These are phyloP conservation scores for Penicillium samsonianum DNA, from an alignment of 495 filamentous ascomycete species.

Conservation along the genomic window DNA sequence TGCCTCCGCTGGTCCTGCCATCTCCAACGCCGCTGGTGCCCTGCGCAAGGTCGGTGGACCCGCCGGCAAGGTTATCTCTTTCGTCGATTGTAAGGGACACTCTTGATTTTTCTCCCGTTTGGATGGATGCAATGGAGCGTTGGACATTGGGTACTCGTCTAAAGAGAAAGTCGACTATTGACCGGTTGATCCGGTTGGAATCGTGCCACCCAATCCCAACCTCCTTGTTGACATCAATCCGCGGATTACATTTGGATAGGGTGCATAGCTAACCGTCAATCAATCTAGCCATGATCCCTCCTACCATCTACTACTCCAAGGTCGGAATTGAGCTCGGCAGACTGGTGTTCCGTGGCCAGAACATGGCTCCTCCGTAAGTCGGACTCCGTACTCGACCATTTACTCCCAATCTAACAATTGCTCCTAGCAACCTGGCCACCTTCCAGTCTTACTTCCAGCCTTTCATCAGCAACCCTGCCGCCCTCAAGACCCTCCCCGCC, in stretches of 20 bases:
- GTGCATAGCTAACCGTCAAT: constrained; percentile 31
- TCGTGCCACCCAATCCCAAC: constrained; percentile 9
- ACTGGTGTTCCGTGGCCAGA: constrained; percentile 83
- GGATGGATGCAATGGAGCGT: constrained; percentile 2
- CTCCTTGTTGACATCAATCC: constrained; percentile 29
- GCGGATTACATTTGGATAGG: constrained; percentile 3
- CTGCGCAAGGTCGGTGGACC: constrained; percentile 80
- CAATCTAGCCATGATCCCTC: constrained; percentile 76
- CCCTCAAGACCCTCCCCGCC: constrained; percentile 46
- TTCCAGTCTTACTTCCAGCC: constrained; percentile 88
- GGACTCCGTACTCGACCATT: not conserved
- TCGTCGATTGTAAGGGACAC: constrained; percentile 77
- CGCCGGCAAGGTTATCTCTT: constrained; percentile 75
- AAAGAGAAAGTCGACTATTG: constrained; percentile 4
- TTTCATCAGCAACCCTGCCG: constrained; percentile 67
- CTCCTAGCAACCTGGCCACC: constrained; percentile 65
- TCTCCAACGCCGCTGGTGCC: constrained; percentile 68
- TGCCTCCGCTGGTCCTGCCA: constrained; percentile 74
- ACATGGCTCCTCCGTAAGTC: constrained; percentile 93
- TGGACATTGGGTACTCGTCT: not conserved
- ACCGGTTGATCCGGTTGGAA: constrained; percentile 14
- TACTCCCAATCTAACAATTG: constrained; percentile 18
- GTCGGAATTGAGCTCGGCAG: constrained; percentile 85
- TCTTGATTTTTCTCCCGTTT: not conserved
- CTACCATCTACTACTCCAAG: constrained; percentile 83